phyloP scores from a whole-genome alignment of 2,329 filamentous ascomycete genomes.

The Colletotrichum limetticola region DNA sequence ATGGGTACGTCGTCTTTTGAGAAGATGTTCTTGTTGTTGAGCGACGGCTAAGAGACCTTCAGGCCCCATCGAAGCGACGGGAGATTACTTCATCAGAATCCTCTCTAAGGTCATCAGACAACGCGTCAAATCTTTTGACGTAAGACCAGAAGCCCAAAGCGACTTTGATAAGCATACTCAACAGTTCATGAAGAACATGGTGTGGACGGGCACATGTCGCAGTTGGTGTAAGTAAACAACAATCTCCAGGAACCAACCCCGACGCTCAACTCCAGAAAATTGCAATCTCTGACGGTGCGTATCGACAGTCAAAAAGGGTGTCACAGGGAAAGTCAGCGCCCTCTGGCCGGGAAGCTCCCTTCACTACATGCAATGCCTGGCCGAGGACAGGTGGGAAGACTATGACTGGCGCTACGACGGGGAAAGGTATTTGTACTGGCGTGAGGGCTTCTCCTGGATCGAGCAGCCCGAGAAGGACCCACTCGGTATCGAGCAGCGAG shows the following conservation, averaged over 20 bases:
- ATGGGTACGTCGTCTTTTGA: conserved; percentile 34
- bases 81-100: conserved; percentile 42
- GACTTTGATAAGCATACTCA: conserved; percentile 59
- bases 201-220: conserved; percentile 5
- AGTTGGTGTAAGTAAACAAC: conserved; percentile 1
- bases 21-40: too few relatives aligned
- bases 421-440: conserved; percentile 39
- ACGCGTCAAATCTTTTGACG: conserved; percentile 36
- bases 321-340: conserved; percentile 51
- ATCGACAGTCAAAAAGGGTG: conserved; percentile 37
- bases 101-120: conserved; percentile 39
- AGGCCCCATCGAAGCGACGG: conserved; percentile 41
- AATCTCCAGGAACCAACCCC: too few relatives aligned
- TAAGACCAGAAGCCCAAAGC: conserved; percentile 46
- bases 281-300: too few relatives aligned
- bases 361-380: conserved; percentile 56
- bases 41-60: background rate
- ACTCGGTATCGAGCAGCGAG: conserved; percentile 32
- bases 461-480: conserved; percentile 37
- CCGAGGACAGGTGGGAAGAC: conserved; percentile 41
- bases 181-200: conserved; percentile 51
- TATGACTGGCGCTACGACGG: conserved; percentile 38
- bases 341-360: conserved; percentile 55
- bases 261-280: too few relatives aligned
- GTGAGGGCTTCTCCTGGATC: conserved; percentile 38